A percentile compares a stretch with the other conserved stretches of the same genome.
Conservation (phyloP, 345 rosid genomes). For the Geranium rotundifolium region DNA sequence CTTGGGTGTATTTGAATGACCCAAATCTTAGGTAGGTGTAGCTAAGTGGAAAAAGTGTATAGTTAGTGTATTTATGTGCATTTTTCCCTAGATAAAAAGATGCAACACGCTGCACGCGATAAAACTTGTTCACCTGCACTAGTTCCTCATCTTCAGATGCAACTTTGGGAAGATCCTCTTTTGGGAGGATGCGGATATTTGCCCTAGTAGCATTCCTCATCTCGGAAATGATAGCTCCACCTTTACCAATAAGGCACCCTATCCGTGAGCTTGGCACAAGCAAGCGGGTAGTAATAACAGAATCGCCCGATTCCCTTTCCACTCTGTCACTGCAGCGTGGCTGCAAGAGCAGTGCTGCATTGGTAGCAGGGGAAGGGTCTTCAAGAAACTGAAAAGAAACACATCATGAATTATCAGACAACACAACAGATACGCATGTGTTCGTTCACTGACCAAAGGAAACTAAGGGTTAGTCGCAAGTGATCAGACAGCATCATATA, state of each 20-base stretch:
- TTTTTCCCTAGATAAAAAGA: neutral
- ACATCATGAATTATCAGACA: slow-evolving; percentile 1
- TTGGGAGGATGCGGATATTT: slow-evolving; percentile 74
- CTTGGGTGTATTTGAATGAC: no score
- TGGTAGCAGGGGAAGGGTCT: slow-evolving; percentile 67
- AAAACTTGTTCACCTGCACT: slow-evolving; percentile 69
- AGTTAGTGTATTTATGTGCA: no score
- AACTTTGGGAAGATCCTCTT: slow-evolving; percentile 84
- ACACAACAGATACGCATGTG: neutral
- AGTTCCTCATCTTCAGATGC: slow-evolving; percentile 90
- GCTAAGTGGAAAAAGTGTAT: no score
- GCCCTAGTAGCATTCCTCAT: slow-evolving; percentile 88
- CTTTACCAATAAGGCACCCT: slow-evolving; percentile 96
- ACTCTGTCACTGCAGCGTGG: slow-evolving; percentile 86
- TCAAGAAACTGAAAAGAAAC: slow-evolving; percentile 46
- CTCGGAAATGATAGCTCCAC: slow-evolving; percentile 82
- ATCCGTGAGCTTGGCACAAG: slow-evolving; percentile 86
- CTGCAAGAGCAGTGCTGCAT: slow-evolving; percentile 88
- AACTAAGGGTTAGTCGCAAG: no score
- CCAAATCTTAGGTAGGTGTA: no score
- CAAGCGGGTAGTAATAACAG: slow-evolving; percentile 78
- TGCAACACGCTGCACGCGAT: neutral
- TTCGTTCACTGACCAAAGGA: neutral
- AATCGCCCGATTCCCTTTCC: slow-evolving; percentile 89
- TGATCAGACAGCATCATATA: no score